These are phyloP conservation scores for Pinus taeda DNA, from an alignment of 75 land plant species.

Conservation along the genomic window DNA sequence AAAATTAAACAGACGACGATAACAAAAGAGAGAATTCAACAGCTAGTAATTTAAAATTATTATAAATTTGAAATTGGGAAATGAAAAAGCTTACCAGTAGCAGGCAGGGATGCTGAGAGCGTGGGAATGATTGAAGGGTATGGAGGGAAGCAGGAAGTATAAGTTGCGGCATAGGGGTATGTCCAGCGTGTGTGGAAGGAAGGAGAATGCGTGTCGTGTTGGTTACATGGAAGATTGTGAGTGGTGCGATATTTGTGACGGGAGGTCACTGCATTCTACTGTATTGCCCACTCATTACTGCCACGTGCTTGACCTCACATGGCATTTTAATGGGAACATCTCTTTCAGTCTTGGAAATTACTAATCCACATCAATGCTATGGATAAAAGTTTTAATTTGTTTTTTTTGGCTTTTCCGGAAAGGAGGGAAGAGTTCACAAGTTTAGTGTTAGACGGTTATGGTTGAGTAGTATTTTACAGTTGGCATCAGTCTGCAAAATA, in stretches of 20 bases:
- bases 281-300: background rate
- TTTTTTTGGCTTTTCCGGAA: no score
- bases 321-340: no score
- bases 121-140: background rate
- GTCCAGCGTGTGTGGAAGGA: background rate
- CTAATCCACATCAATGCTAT: no score
- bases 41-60: background rate
- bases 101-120: background rate
- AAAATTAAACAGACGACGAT: background rate
- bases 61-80: background rate
- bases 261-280: background rate
- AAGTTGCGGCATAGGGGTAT: background rate
- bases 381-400: no score
- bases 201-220: background rate
- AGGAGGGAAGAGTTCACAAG: no score
- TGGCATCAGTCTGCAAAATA: no score
- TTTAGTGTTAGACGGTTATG: no score
- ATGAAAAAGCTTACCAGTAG: background rate
- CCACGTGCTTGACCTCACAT: background rate
- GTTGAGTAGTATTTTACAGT: no score
- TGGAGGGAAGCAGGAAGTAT: background rate
- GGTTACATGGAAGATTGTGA: background rate
- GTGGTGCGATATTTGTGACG: background rate
- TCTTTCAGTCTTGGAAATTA: no score
- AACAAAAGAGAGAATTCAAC: background rate